Evolutionary conservation across 2,329 filamentous ascomycete genomes (phyloP).

Genomic region (Trichoderma lentiforme): DNA sequence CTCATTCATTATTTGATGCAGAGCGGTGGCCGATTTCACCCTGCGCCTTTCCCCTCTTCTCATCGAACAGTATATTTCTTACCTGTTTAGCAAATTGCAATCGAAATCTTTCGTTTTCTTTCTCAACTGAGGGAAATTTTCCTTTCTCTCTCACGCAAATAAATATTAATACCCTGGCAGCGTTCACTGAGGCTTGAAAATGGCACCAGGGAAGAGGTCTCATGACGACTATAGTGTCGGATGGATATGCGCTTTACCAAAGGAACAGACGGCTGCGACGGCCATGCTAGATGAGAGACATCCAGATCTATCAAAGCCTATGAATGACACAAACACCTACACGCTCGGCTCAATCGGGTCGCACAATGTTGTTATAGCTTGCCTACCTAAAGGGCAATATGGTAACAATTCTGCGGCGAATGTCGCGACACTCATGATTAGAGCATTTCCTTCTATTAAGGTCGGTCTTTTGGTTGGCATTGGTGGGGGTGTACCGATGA

Average conservation of each 20-base stretch:
- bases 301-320: conserved; percentile 14
- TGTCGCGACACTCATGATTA: conserved; percentile 17
- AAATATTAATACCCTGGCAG: no score
- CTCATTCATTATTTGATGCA: no score
- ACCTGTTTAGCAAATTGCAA: no score
- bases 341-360: conserved; percentile 25
- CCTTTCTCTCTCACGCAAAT: no score
- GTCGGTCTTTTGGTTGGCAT: conserved; percentile 31
- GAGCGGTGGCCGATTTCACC: no score
- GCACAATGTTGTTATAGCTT: conserved; percentile 30
- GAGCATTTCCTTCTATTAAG: conserved; percentile 22
- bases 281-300: conserved; percentile 31
- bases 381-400: conserved; percentile 22
- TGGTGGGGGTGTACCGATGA: conserved; percentile 39
- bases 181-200: background rate
- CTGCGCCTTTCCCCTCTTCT: no score
- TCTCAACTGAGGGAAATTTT: no score
- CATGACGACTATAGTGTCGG: conserved; percentile 28
- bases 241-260: conserved; percentile 33
- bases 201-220: background rate
- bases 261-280: conserved; percentile 30
- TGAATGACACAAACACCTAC: conserved; percentile 27
- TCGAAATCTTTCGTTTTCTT: no score
- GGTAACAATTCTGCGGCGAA: conserved; percentile 20
- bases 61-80: no score